A percentile compares a stretch with the other conserved stretches of the same genome.
These are phyloP conservation scores for Hyphopichia wangnamkhiaoensis DNA, from an alignment of 1,139 yeast genomes.

Conservation along the genomic window DNA sequence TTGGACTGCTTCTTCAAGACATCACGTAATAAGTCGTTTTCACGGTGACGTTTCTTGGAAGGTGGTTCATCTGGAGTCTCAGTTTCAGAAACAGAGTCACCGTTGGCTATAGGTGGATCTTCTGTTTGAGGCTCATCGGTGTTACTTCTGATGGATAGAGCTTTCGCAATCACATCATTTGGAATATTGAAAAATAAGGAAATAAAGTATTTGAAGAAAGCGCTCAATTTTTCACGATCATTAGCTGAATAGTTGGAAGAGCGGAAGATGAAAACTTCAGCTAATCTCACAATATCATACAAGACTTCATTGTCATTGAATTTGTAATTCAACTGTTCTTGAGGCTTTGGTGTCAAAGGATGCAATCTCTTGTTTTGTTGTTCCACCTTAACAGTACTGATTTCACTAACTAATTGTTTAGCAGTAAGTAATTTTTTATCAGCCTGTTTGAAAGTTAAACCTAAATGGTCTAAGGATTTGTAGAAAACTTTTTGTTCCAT, in stretches of 20 bases:
- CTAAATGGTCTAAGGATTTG: constrained; percentile 92
- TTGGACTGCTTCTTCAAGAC: constrained; percentile 71
- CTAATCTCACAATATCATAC: constrained; percentile 69
- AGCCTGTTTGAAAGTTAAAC: constrained; percentile 92
- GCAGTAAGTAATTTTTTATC: constrained; percentile 91
- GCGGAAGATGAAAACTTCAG: constrained; percentile 68
- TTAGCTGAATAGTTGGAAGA: constrained; percentile 74
- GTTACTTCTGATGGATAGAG: constrained; percentile 23
- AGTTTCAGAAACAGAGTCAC: constrained; percentile 8
- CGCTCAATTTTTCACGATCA: constrained; percentile 78
- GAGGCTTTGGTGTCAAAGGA: constrained; percentile 84
- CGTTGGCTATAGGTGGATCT: constrained; percentile 9
- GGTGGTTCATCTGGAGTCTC: constrained; percentile 12
- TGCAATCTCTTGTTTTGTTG: constrained; percentile 76
- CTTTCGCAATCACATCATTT: constrained; percentile 29
- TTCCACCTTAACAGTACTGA: constrained; percentile 88
- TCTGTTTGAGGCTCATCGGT: constrained; percentile 14
- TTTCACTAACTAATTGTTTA: constrained; percentile 86
- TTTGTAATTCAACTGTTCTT: constrained; percentile 71
- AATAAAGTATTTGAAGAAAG: constrained; percentile 70
- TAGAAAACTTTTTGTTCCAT: constrained; percentile 93
- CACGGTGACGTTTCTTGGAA: constrained; percentile 56
- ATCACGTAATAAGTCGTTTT: constrained; percentile 68
- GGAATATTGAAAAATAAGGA: constrained; percentile 66
- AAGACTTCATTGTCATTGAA: constrained; percentile 70